Conservation (phyloP, 495 filamentous ascomycete genomes). For the Neurospora sp. region DNA sequence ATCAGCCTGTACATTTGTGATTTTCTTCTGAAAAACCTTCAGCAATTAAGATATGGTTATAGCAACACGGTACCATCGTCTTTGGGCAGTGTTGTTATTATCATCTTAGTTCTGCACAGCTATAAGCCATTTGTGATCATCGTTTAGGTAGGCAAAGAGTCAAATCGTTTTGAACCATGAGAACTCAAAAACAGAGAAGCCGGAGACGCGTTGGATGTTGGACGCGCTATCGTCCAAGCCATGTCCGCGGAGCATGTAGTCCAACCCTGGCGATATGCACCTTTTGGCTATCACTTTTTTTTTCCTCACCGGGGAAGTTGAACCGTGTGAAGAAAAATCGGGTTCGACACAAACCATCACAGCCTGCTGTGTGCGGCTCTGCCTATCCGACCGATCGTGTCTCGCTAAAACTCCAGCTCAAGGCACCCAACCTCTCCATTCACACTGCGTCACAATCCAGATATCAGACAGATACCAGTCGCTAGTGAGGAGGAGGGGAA, state of each 20-base stretch:
- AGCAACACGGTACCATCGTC: not conserved
- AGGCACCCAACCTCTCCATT: not conserved
- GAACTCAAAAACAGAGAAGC: not conserved
- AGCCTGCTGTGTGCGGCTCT: not conserved
- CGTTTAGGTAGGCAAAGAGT: not conserved
- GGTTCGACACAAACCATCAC: not conserved
- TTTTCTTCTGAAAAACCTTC: no score
- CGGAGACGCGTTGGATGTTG: not conserved
- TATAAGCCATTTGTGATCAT: not conserved
- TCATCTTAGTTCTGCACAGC: constrained; percentile 2
- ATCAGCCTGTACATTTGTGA: not conserved
- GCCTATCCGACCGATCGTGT: not conserved
- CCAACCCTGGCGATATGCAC: not conserved
- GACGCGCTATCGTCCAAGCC: not conserved
- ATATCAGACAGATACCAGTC: not conserved
- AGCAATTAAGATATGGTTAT: not conserved
- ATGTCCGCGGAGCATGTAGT: not conserved
- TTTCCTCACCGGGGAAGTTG: not conserved
- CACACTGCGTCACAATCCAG: not conserved
- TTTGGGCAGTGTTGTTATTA: not conserved
- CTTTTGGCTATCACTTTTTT: not conserved
- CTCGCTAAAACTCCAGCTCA: not conserved
- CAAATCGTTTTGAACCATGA: not conserved
- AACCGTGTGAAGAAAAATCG: not conserved
- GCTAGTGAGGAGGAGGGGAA: not conserved